Evolutionary conservation across 2,329 filamentous ascomycete genomes (phyloP), one percentile per base, ranked within the genome.

Genomic region (Phialophora verrucosa): DNA sequence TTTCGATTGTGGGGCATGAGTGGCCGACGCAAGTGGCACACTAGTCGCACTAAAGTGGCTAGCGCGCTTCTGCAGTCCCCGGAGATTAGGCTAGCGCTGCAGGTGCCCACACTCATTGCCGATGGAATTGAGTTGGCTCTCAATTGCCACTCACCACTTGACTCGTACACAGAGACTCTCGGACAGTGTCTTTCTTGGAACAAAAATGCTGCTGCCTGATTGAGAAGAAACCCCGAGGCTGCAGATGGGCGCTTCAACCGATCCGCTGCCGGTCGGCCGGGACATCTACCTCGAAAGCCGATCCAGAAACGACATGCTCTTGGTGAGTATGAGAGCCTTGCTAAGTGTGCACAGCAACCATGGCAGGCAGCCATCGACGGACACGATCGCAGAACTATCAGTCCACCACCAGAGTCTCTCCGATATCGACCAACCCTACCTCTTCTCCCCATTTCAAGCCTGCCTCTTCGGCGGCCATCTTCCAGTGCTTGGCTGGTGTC

Each of bases 401-500:
- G 47, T n/a, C 17, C 35, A 70, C 51, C 14, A 76, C 68, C 2
- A 83, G 76, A 4, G 82, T 83, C 73, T 83, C 81, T 7, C 83
- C 82, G 72, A 84, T 75, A 73, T 82, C 77, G 66, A 81, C 81
- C 69, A 77, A 69, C 49, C 70, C 79, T 59, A 77, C 72, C 63
- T 78, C 76, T 35, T 75, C 71, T 47, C 71, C 75, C 76, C 74
- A 81, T 53, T 70, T 76, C 72, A 78, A 75, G 14, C 75, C 81
- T 38, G 78, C 77, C 35, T 78, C 78, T 69, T 83, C 78, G 6
- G 79, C 81, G 10, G 75, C 78, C 57, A 78, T 77, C 68, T 74
- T 78, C 79, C 81, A 85, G 62, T 80, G 72, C 64, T 75, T 72
- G 6, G 80, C 77, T 44, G 83, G 83, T 69, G 83, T 82, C 3